A percentile compares a stretch with the other conserved stretches of the same genome.
Evolutionary conservation across 345 rosid genomes (phyloP).

Genomic region (Moricandia moricandioides): DNA sequence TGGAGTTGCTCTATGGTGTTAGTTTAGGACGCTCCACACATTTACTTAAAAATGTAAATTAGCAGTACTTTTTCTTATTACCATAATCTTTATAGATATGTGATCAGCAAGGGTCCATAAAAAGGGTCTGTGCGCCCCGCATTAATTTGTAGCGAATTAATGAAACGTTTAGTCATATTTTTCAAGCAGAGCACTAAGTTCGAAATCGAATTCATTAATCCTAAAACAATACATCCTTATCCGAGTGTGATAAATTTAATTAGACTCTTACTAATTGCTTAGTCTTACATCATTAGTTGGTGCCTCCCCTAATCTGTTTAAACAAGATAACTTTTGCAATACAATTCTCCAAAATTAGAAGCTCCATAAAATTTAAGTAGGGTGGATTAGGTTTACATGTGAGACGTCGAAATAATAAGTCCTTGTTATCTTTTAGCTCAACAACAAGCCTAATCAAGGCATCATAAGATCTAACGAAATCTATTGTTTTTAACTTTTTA

Average conservation of each 20-base stretch:
- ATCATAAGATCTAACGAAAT: constrained; percentile 4
- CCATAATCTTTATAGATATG: not conserved
- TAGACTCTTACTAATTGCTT: not conserved
- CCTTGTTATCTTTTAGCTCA: constrained; percentile 19
- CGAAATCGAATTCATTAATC: not conserved
- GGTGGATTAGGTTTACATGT: not conserved
- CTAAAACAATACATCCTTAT: not conserved
- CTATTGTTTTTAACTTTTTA: not conserved
- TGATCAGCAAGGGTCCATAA: not conserved
- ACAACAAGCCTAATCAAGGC: constrained; percentile 20
- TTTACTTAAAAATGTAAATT: not conserved
- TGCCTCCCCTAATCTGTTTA: not conserved
- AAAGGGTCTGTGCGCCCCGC: not conserved
- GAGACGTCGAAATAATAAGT: constrained; percentile 21
- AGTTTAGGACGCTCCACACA: too few species aligned
- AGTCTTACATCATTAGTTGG: too few species aligned
- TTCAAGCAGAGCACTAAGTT: not conserved
- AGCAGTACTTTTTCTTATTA: not conserved
- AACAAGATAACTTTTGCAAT: not conserved
- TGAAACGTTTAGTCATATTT: not conserved
- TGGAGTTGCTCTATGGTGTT: not conserved
- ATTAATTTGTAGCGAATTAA: not conserved
- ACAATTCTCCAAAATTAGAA: constrained; percentile 8
- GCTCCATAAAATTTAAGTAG: constrained; percentile 4
- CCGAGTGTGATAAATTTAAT: not conserved